Evolutionary conservation across 1,284 basidiomycete genomes (phyloP).

Genomic region (Tilletiopsis washingtonensis): DNA sequence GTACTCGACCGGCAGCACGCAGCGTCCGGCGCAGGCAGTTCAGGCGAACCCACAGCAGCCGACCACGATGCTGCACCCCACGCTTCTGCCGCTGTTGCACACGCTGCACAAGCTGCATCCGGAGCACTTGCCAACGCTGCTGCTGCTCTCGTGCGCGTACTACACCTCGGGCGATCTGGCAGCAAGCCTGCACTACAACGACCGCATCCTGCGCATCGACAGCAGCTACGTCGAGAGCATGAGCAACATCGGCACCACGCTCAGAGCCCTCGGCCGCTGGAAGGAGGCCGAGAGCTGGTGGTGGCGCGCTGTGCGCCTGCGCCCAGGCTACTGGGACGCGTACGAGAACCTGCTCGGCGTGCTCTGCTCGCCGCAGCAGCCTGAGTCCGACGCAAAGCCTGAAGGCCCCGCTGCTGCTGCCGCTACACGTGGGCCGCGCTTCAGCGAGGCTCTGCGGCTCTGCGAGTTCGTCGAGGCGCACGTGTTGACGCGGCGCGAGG

Average conservation of each 20-base stretch:
- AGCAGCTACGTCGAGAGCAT: constrained; percentile 49
- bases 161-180: constrained; percentile 33
- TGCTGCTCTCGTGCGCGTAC: constrained; percentile 42
- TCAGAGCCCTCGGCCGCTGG: constrained; percentile 49
- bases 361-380: constrained; percentile 44
- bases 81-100: constrained; percentile 38
- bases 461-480: constrained; percentile 45
- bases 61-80: constrained; percentile 26
- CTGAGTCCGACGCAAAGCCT: background rate
- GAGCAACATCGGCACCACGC: constrained; percentile 54
- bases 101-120: constrained; percentile 38
- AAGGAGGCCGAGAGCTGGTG: constrained; percentile 52
- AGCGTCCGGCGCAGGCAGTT: constrained; percentile 4
- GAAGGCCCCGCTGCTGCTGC: too few relatives aligned
- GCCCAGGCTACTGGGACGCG: constrained; percentile 51
- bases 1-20: constrained; percentile 25
- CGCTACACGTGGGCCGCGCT: too few relatives aligned
- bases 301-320: constrained; percentile 51
- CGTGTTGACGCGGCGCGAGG: constrained; percentile 12
- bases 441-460: constrained; percentile 47
- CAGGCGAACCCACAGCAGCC: background rate
- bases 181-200: constrained; percentile 48
- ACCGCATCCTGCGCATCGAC: constrained; percentile 44
- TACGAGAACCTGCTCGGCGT: constrained; percentile 51
- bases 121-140: constrained; percentile 32